Percentiles rank a stretch among this genome's conserved stretches.
These are phyloP conservation scores for Ammopiptanthus mongolicus DNA, from an alignment of 306 rosid genomes.

Conservation along the genomic window DNA sequence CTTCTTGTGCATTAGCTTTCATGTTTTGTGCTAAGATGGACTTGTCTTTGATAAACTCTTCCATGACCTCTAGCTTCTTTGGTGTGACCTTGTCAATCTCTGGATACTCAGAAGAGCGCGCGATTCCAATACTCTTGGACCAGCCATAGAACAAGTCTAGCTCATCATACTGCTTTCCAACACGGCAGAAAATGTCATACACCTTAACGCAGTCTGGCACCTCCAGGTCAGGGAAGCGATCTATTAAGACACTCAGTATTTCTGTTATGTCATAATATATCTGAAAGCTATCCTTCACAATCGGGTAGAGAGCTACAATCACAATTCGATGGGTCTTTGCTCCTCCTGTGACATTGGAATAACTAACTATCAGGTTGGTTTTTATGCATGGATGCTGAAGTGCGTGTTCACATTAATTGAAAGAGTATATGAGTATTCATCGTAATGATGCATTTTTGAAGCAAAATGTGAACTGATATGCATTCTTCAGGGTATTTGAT, in stretches of 20 bases:
- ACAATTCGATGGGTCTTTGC: constrained; percentile 70
- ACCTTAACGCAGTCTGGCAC: constrained; percentile 51
- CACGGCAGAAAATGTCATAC: constrained; percentile 66
- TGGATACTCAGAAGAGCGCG: constrained; percentile 82
- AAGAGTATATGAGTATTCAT: neutral
- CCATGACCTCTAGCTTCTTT: constrained; percentile 77
- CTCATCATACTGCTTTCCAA: constrained; percentile 82
- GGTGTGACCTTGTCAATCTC: constrained; percentile 67
- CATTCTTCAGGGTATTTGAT: neutral
- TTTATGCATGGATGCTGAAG: neutral
- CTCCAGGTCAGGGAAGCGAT: constrained; percentile 63
- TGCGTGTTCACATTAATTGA: neutral
- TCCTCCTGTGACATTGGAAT: constrained; percentile 45
- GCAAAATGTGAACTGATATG: neutral
- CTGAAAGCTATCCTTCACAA: constrained; percentile 77
- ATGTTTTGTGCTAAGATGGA: constrained; percentile 30
- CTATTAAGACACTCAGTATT: constrained; percentile 45
- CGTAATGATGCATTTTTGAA: neutral
- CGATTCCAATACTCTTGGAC: constrained; percentile 62
- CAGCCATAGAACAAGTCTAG: constrained; percentile 65
- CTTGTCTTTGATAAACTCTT: constrained; percentile 64
- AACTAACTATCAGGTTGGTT: constrained; percentile 11
- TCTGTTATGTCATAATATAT: constrained; percentile 67
- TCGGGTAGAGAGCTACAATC: constrained; percentile 64
- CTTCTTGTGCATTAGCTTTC: neutral